Conservation (phyloP, 2,329 filamentous ascomycete genomes). For the Gaeumannomyces sp. region DNA sequence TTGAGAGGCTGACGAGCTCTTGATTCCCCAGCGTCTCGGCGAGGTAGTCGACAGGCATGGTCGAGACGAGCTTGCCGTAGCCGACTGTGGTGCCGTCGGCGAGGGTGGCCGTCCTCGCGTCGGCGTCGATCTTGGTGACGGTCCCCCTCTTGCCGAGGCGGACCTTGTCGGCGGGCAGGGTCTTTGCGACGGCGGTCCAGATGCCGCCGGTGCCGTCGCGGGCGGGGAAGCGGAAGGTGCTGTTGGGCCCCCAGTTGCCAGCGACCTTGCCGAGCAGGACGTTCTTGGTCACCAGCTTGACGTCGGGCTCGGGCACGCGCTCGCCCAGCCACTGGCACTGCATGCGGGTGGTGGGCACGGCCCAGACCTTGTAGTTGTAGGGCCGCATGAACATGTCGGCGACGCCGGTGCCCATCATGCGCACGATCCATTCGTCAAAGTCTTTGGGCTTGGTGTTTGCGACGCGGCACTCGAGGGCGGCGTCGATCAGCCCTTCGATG, state of each 20-base stretch:
- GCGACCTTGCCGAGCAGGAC: slow-evolving; percentile 94
- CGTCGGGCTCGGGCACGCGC: slow-evolving; percentile 92
- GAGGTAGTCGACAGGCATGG: slow-evolving; percentile 90
- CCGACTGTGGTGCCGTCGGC: slow-evolving; percentile 80
- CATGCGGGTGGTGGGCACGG: slow-evolving; percentile 98
- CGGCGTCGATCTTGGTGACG: slow-evolving; percentile 81
- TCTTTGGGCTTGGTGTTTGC: slow-evolving; percentile 87
- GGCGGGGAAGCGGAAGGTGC: slow-evolving; percentile 96
- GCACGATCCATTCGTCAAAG: slow-evolving; percentile 97
- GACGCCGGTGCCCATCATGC: slow-evolving; percentile 83
- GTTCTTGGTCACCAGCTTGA: slow-evolving; percentile 91
- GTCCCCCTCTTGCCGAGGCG: slow-evolving; percentile 79
- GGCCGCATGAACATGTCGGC: slow-evolving; percentile 97
- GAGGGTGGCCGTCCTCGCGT: slow-evolving; percentile 75
- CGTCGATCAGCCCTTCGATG: slow-evolving; percentile 93
- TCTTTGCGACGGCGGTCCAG: slow-evolving; percentile 96
- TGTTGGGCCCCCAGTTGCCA: slow-evolving; percentile 96
- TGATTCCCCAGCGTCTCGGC: slow-evolving; percentile 83
- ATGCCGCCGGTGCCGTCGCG: slow-evolving; percentile 95
- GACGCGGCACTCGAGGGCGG: slow-evolving; percentile 79
- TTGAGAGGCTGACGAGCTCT: slow-evolving; percentile 75
- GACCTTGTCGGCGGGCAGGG: slow-evolving; percentile 85
- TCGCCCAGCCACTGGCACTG: slow-evolving; percentile 98
- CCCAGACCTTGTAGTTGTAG: slow-evolving; percentile 99
- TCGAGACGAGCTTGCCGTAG: slow-evolving; percentile 90